Base-by-base conservation (phyloP, 2,329 filamentous ascomycete genomes). In the Corynespora cassiicola region DNA sequence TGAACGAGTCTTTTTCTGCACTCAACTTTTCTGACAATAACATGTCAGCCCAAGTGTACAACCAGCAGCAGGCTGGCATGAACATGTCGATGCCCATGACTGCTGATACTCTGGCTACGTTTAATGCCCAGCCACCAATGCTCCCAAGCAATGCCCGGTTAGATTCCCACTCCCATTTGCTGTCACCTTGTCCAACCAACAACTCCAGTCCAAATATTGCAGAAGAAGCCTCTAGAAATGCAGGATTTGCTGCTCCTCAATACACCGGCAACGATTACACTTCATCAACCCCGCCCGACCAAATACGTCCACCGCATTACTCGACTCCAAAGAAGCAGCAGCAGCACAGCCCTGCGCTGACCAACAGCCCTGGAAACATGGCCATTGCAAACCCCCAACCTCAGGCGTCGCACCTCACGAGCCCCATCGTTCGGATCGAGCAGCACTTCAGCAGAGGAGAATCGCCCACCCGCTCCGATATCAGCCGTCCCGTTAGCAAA, bases 371-470 rank as follows among this genome's bases (percentile, higher is more conserved):
- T 17, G 54, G 58, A 20, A 57, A 54, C n/a, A 38, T 41, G 28
- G 48, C 50, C n/a, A 38, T 61, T 21, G 54, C 44, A 8, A 58
- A 63, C 19, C 47, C 54, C 14, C 57, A 60, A 33, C 54, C 61
- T 15, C 54, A 56, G 17, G 42, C 53, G 17, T 39, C 53, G n/a
- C 63, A 67, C 36, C 42, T 69, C 20, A 60, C 63, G 11, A 69
- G 66, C 42, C 67, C 67, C 11, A 67, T 69, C 29, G 65, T 69
- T n/a, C 56, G 63, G 12, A 58, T 70, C 7, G 63, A 69, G 41
- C n/a, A n/a, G n/a, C 60, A 67, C 19, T 69, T 58, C 37, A 63
- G 61, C 28, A 51, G 62, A 36, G 58, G 61, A 31, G 65, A 64
- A 10, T 67, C 66, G 3, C 61, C 65, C 4, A 58, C 61, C 7